A percentile compares a stretch with the other conserved stretches of the same genome.
These are phyloP conservation scores for Verticillium albo-atrum DNA, from an alignment of 2,329 filamentous ascomycete species.

Conservation along the genomic window DNA sequence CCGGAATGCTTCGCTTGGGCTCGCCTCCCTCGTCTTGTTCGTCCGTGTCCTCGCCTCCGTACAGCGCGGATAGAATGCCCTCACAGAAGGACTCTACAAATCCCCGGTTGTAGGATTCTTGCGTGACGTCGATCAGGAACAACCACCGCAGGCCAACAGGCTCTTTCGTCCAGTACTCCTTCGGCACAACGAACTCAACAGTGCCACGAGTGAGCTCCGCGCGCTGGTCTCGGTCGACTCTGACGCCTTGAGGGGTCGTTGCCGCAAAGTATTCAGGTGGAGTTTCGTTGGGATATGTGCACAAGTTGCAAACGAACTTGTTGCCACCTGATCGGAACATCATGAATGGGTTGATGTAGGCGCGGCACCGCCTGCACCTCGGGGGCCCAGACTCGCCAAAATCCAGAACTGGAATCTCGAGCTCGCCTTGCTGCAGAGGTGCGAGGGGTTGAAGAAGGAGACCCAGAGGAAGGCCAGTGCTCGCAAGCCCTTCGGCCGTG, in stretches of 20 bases:
- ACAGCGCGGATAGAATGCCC: constrained; percentile 80
- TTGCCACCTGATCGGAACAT: constrained; percentile 90
- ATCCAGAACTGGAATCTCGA: constrained; percentile 85
- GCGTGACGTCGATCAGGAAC: constrained; percentile 90
- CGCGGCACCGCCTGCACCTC: constrained; percentile 84
- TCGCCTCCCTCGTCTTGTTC: constrained; percentile 50
- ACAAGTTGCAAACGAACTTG: constrained; percentile 97
- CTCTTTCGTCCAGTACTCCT: constrained; percentile 97
- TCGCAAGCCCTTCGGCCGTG: constrained; percentile 70
- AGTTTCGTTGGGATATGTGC: constrained; percentile 94
- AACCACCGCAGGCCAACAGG: constrained; percentile 84
- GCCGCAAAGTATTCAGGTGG: constrained; percentile 89
- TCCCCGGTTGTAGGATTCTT: constrained; percentile 85
- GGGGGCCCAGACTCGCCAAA: constrained; percentile 91
- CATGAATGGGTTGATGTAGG: constrained; percentile 99
- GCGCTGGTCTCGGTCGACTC: constrained; percentile 82
- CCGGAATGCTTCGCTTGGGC: constrained; percentile 58
- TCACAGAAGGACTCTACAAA: constrained; percentile 88
- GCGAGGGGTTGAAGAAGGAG: constrained; percentile 87
- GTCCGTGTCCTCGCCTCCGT: constrained; percentile 58
- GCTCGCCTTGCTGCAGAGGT: constrained; percentile 75
- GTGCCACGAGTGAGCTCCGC: constrained; percentile 89
- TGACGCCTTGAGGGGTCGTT: constrained; percentile 78
- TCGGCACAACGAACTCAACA: constrained; percentile 93
- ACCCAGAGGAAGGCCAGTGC: constrained; percentile 81